Percentiles rank a stretch among this genome's conserved stretches.
Conservation (phyloP, 1,139 yeast species). For the Debaryomyces coudertii region DNA sequence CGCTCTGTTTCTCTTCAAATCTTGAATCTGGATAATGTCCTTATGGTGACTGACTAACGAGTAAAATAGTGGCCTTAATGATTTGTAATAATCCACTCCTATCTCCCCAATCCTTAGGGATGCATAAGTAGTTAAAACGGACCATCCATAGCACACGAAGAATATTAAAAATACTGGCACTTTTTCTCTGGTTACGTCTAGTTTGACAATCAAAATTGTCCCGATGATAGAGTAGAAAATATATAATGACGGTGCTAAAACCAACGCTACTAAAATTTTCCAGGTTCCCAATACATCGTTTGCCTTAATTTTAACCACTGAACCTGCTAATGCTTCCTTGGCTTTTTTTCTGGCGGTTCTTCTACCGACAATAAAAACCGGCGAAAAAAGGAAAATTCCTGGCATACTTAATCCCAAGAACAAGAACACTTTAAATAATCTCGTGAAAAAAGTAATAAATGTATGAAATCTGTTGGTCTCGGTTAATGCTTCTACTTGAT, state of each 20-base stretch:
- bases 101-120: slow-evolving; percentile 48
- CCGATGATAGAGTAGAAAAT: slow-evolving; percentile 46
- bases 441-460: slow-evolving; percentile 28
- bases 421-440: slow-evolving; percentile 36
- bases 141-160: slow-evolving; percentile 39
- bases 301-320: slow-evolving; percentile 49
- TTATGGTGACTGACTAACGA: slow-evolving; percentile 47
- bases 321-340: slow-evolving; percentile 44
- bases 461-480: slow-evolving; percentile 30
- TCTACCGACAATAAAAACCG: slow-evolving; percentile 44
- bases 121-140: slow-evolving; percentile 46
- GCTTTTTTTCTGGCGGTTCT: slow-evolving; percentile 43
- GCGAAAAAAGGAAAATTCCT: slow-evolving; percentile 47
- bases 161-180: slow-evolving; percentile 27
- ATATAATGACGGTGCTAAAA: slow-evolving; percentile 46
- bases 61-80: slow-evolving; percentile 41
- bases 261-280: slow-evolving; percentile 50
- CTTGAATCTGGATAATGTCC: slow-evolving; percentile 43
- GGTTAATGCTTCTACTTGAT: slow-evolving; percentile 43
- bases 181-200: slow-evolving; percentile 19
- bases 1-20: slow-evolving; percentile 57
- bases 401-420: slow-evolving; percentile 45
- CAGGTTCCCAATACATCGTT: slow-evolving; percentile 51
- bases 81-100: slow-evolving; percentile 44
- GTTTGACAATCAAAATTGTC: slow-evolving; percentile 31